These are phyloP conservation scores for Pinus taeda DNA, from an alignment of 75 land plant genomes.

Conservation along the genomic window DNA sequence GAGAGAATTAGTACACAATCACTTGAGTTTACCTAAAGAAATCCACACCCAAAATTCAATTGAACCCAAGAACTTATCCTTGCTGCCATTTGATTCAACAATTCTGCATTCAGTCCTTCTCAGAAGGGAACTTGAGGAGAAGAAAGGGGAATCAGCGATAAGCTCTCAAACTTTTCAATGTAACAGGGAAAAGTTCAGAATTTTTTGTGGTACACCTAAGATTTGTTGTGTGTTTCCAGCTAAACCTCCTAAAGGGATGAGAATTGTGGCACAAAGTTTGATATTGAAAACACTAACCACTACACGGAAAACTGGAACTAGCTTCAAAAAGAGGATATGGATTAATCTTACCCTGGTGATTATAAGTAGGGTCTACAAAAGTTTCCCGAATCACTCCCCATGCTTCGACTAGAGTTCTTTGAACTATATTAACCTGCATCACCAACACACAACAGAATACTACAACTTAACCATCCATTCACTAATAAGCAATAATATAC, in stretches of 20 bases:
- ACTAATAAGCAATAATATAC: slow-evolving; percentile 4
- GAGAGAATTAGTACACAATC: neutral
- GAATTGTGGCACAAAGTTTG: neutral
- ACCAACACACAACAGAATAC: neutral
- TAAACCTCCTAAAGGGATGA: neutral
- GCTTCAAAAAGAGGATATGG: neutral
- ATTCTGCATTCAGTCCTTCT: neutral
- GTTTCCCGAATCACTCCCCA: slow-evolving; percentile 97
- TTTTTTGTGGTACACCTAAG: neutral
- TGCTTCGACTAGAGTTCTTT: slow-evolving; percentile 91
- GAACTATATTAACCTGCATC: slow-evolving; percentile 81
- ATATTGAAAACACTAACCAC: neutral
- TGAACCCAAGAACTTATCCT: neutral
- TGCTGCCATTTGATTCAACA: neutral
- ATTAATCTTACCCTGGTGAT: slow-evolving; percentile 79
- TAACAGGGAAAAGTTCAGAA: neutral
- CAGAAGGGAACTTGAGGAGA: neutral
- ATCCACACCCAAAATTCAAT: neutral
- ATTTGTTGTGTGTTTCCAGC: neutral
- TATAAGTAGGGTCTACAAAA: slow-evolving; percentile 92
- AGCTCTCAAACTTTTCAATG: neutral
- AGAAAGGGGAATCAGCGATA: neutral
- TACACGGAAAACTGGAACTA: neutral
- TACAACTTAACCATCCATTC: neutral
- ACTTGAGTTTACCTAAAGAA: neutral